phyloP scores from a whole-genome alignment of 1,284 basidiomycete species.

The Anthracocystis panici-leucophaei region DNA sequence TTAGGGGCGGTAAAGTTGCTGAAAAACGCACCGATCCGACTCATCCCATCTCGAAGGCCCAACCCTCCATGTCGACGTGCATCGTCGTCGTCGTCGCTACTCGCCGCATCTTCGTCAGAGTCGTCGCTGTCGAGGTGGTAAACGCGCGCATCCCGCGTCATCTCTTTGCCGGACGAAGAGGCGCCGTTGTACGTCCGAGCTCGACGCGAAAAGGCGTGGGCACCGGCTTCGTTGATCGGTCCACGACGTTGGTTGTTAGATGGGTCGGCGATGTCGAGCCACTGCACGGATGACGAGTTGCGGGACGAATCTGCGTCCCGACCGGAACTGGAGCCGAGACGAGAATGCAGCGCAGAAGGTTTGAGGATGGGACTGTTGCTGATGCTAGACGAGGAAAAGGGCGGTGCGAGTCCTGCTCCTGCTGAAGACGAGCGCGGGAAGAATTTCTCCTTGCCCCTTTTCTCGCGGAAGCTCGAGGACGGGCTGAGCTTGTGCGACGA shows the following conservation, averaged over 20 bases:
- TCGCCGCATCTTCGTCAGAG: neutral
- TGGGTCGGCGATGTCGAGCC: conserved; percentile 49
- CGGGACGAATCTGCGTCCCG: conserved; percentile 6
- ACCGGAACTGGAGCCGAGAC: conserved; percentile 12
- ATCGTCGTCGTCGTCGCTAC: conserved; percentile 26
- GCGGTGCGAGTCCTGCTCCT: conserved; percentile 37
- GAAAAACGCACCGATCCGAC: conserved; percentile 44
- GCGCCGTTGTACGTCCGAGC: conserved; percentile 30
- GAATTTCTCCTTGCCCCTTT: conserved; percentile 38
- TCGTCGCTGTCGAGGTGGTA: conserved; percentile 25
- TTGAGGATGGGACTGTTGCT: conserved; percentile 33
- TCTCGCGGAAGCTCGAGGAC: conserved; percentile 19
- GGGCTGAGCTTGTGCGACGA: conserved; percentile 24
- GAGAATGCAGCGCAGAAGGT: conserved; percentile 15
- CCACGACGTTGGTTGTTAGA: conserved; percentile 7
- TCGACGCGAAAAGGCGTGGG: conserved; percentile 29
- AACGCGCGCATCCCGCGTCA: conserved; percentile 26
- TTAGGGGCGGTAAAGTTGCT: conserved; percentile 50
- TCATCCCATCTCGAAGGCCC: conserved; percentile 40
- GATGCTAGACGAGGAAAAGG: conserved; percentile 9
- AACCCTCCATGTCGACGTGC: conserved; percentile 16
- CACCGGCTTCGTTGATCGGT: conserved; percentile 33
- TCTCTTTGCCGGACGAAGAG: conserved; percentile 18
- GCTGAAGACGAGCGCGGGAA: conserved; percentile 50
- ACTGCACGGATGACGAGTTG: conserved; percentile 41